A percentile compares a stretch with the other conserved stretches of the same genome.
Evolutionary conservation across 768 basidiomycete species (phyloP).

Genomic region (Suillus subalutaceus): DNA sequence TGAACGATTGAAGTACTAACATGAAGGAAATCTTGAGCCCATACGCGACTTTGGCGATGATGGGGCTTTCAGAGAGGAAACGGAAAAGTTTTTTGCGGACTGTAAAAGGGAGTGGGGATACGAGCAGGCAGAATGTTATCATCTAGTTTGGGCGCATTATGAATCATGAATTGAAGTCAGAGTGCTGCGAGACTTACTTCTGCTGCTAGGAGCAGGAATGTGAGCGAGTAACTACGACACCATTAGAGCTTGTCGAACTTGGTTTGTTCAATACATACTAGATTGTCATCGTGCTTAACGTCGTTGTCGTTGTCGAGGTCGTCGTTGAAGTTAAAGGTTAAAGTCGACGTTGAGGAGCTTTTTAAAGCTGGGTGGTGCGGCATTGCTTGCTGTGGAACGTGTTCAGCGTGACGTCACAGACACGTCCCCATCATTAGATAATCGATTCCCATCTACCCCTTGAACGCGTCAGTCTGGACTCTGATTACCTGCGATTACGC

Average conservation of each 20-base stretch:
- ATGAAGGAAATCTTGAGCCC: conserved; percentile 95
- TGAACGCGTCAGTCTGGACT: conserved; percentile 16
- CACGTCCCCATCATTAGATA: conserved; percentile 21
- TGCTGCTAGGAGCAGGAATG: conserved; percentile 77
- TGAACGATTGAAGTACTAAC: conserved; percentile 41
- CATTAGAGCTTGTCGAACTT: neutral
- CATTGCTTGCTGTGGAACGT: conserved; percentile 20
- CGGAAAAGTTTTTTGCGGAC: conserved; percentile 70
- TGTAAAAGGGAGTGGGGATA: conserved; percentile 81
- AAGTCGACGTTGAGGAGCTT: neutral
- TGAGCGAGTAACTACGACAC: conserved; percentile 66
- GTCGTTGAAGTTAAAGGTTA: neutral
- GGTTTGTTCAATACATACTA: conserved; percentile 37
- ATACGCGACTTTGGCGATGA: conserved; percentile 86
- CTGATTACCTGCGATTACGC: conserved; percentile 8
- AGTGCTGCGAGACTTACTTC: conserved; percentile 49
- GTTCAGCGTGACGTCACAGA: conserved; percentile 32
- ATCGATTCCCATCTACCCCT: conserved; percentile 29
- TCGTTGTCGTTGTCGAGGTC: neutral
- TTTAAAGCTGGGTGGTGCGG: neutral
- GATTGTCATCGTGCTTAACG: conserved; percentile 45
- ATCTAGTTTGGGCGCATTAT: conserved; percentile 47
- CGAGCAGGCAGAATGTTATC: conserved; percentile 83
- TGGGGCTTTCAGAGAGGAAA: conserved; percentile 67
- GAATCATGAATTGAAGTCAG: neutral